These are phyloP conservation scores for Lodderomyces oxycetoniae DNA, from an alignment of 1,139 yeast species.

Conservation along the genomic window DNA sequence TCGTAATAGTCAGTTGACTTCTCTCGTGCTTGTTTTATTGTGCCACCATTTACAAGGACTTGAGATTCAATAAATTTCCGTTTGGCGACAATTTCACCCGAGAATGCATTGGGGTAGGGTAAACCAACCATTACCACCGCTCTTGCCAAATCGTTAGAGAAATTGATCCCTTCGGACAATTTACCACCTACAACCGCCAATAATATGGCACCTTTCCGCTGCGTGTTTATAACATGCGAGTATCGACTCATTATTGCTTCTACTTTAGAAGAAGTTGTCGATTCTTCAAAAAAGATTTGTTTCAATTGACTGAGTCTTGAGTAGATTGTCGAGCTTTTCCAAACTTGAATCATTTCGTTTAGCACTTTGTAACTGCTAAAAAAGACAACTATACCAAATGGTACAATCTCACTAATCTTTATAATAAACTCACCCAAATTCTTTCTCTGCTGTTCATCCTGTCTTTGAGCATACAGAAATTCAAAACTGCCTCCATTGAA, in stretches of 20 bases:
- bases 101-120: conserved; percentile 82
- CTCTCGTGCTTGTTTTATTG: conserved; percentile 35
- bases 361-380: conserved; percentile 83
- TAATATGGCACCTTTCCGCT: conserved; percentile 55
- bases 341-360: conserved; percentile 40
- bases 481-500: conserved; percentile 37
- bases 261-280: conserved; percentile 33
- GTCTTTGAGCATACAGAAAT: conserved; percentile 67
- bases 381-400: conserved; percentile 75
- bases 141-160: conserved; percentile 79
- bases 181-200: conserved; percentile 92
- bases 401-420: conserved; percentile 45
- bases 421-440: conserved; percentile 51
- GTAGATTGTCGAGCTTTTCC: conserved; percentile 44
- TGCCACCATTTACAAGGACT: conserved; percentile 36
- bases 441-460: conserved; percentile 40
- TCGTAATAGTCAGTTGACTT: conserved; percentile 68
- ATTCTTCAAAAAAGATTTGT: conserved; percentile 53
- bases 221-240: conserved; percentile 27
- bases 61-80: conserved; percentile 57
- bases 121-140: conserved; percentile 85
- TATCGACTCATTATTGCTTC: conserved; percentile 50
- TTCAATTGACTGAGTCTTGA: conserved; percentile 35
- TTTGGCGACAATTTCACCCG: conserved; percentile 80
- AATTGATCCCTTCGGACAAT: conserved; percentile 91